Evolutionary conservation across 2,329 filamentous ascomycete species (phyloP).

Genomic region (Scedosporium aurantiacum): DNA sequence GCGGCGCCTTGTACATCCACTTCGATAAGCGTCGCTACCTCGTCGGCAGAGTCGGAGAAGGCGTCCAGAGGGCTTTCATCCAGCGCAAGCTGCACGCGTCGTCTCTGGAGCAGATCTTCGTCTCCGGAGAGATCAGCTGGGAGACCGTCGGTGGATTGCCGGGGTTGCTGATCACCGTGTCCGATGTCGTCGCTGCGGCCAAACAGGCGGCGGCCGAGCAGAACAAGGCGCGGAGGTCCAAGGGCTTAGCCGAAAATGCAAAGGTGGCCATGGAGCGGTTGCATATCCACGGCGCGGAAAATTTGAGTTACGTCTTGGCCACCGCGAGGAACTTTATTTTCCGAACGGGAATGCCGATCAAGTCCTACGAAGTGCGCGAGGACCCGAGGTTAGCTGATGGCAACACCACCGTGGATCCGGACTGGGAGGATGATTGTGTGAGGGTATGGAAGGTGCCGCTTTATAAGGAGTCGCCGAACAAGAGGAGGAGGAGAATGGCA

Average conservation of each 20-base stretch:
- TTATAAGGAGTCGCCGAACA: conserved; percentile 18
- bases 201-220: conserved; percentile 27
- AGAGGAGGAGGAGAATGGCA: conserved; percentile 8
- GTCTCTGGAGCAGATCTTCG: conserved; percentile 66
- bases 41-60: conserved; percentile 74
- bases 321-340: conserved; percentile 78
- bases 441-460: conserved; percentile 76
- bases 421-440: conserved; percentile 66
- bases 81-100: conserved; percentile 55
- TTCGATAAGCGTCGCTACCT: conserved; percentile 76
- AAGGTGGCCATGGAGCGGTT: conserved; percentile 25
- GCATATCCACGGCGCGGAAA: conserved; percentile 68
- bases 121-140: conserved; percentile 72
- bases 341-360: conserved; percentile 67
- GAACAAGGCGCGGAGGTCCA: conserved; percentile 29
- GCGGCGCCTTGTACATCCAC: conserved; percentile 65
- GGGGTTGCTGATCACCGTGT: conserved; percentile 74
- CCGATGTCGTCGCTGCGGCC: conserved; percentile 49
- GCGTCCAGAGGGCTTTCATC: conserved; percentile 65
- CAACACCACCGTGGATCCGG: conserved; percentile 34
- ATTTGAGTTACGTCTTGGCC: conserved; percentile 71
- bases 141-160: conserved; percentile 67
- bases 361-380: conserved; percentile 52
- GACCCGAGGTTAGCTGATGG: conserved; percentile 24
- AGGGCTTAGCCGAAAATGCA: conserved; percentile 21